Conservation (phyloP, 2,329 filamentous ascomycete species). For the Scytalidium sp. region DNA sequence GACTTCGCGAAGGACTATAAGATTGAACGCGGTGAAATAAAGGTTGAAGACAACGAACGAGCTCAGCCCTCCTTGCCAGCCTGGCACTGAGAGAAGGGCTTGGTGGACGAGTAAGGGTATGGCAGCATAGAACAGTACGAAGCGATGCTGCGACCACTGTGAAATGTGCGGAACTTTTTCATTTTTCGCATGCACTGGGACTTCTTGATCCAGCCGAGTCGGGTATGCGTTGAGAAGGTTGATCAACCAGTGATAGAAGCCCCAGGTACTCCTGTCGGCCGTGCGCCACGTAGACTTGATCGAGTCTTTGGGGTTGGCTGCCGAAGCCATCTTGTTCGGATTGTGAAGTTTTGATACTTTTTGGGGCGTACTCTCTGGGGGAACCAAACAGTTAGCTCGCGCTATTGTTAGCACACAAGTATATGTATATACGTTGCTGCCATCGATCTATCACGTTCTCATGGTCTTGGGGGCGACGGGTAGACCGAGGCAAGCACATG, state of each 20-base stretch:
- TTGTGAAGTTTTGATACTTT: too few relatives aligned
- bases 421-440: too few relatives aligned
- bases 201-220: constrained; percentile 11
- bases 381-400: too few relatives aligned
- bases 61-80: constrained; percentile 14
- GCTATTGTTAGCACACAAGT: too few relatives aligned
- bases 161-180: constrained; percentile 30
- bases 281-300: constrained; percentile 16
- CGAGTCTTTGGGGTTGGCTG: constrained; percentile 8
- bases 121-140: constrained; percentile 29
- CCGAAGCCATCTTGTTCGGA: not conserved
- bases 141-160: constrained; percentile 27
- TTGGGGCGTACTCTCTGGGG: too few relatives aligned
- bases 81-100: constrained; percentile 15
- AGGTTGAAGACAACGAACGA: constrained; percentile 28
- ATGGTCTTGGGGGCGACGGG: too few relatives aligned
- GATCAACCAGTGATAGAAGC: constrained; percentile 4
- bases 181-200: constrained; percentile 30
- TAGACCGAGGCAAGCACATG: too few relatives aligned
- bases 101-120: constrained; percentile 25
- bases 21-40: constrained; percentile 27
- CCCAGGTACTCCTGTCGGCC: constrained; percentile 6
- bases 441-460: too few relatives aligned
- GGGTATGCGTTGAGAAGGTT: constrained; percentile 8
- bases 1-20: constrained; percentile 26